Evolutionary conservation across 1,284 basidiomycete species (phyloP), one percentile per base, ranked within the genome.

Genomic region (Microbotryum saponariae): DNA sequence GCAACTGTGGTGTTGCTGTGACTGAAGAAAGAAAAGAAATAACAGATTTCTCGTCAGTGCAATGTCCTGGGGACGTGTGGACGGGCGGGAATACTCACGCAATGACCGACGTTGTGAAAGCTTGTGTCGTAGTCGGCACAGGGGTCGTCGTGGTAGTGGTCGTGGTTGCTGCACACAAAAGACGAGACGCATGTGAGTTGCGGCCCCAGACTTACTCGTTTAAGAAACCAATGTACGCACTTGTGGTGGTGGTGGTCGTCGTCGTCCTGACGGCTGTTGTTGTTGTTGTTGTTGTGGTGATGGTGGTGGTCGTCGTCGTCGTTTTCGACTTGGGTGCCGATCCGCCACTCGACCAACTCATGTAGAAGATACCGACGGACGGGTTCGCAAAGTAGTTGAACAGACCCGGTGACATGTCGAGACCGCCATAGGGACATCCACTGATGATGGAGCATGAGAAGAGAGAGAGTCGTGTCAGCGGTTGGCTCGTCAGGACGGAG

Each of bases 351-450:
- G 33, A 6, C 80, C 80, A 81, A 14, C 70, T 69, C 31, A 79
- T 77, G 54, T 74, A 68, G 42, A 82, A 65, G 12, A 75, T 70
- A 20, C 79, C 81, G 2, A 64, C 65, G 48, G 55, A 60, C 9
- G 70, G 60, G 27, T 70, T 53, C 2, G 74, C 79, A 67, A 81
- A 81, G 71, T 70, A 73, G 9, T 70, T 55, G 78, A 96, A 96
- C 50, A 96, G 82, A 56, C 84, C 81, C 14, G 75, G 73, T 27
- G 87, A 87, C 64, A 93, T 79, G 78, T 96, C 91, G 60, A 96
- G 82, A 49, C 82, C 88, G 45, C 82, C 84, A 50, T 75, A 80
- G 3, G 83, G 82, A 73, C 89, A 91, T 33, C 81, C 88, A 90
- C 82, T 50, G 27, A 53, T n/a, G 44, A 9, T 37, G 14, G 14